These are phyloP conservation scores for Talaromyces pinophilus DNA, from an alignment of 2,329 filamentous ascomycete species.

Conservation along the genomic window DNA sequence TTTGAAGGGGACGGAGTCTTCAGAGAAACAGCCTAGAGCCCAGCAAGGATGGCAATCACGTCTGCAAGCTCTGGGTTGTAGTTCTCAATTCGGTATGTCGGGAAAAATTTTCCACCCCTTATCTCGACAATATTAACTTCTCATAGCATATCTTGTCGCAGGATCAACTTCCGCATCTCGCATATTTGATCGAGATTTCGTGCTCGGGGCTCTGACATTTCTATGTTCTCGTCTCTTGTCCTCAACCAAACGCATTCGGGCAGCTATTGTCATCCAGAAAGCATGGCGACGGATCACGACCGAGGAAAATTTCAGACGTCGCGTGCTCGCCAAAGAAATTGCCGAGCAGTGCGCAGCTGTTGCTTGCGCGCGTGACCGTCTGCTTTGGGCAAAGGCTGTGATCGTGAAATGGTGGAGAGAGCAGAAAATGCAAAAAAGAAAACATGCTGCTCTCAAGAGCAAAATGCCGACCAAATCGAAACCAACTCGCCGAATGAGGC, in stretches of 20 bases:
- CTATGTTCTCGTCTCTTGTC: constrained; percentile 60
- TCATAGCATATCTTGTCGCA: constrained; percentile 49
- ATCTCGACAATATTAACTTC: constrained; percentile 12
- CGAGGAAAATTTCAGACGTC: constrained; percentile 27
- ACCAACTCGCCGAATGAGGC: constrained; percentile 1
- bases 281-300: constrained; percentile 47
- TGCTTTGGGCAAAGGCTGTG: constrained; percentile 43
- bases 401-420: constrained; percentile 41
- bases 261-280: constrained; percentile 56
- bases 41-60: constrained; percentile 33
- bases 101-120: background rate
- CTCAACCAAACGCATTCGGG: constrained; percentile 51
- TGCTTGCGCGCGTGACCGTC: constrained; percentile 46
- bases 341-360: constrained; percentile 48
- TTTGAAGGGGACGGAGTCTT: constrained; percentile 8
- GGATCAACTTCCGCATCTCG: constrained; percentile 33
- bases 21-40: background rate
- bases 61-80: constrained; percentile 45
- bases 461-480: constrained; percentile 3
- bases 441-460: background rate
- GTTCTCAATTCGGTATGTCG: constrained; percentile 45
- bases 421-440: constrained; percentile 27
- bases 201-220: constrained; percentile 59
- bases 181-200: constrained; percentile 58
- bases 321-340: constrained; percentile 30